Conservation (phyloP, 192 early-diverging fungal genomes). For the Martensiomyces pterosporus region DNA sequence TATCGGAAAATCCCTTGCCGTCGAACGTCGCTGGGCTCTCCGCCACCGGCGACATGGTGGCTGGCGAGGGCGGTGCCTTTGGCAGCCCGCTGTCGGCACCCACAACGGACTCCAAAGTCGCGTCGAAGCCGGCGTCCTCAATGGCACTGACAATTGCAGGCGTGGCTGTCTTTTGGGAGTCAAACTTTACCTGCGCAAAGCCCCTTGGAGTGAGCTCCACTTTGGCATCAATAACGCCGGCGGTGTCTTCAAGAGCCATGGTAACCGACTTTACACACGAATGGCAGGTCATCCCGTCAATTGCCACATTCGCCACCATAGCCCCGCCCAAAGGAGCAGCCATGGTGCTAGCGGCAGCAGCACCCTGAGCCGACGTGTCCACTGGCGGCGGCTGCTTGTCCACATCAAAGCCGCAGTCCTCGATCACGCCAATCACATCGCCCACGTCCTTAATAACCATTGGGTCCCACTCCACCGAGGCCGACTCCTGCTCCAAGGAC, state of each 20-base stretch:
- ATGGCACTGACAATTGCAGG: constrained; percentile 55
- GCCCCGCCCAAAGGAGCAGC: neutral
- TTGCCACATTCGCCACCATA: constrained; percentile 5
- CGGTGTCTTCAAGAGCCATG: constrained; percentile 44
- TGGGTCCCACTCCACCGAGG: constrained; percentile 54
- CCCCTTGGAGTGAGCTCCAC: constrained; percentile 56
- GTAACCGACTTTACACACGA: constrained; percentile 76
- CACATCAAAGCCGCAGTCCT: constrained; percentile 64
- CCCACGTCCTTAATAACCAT: constrained; percentile 7
- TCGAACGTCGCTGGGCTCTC: too few relatives aligned
- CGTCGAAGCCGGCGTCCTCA: constrained; percentile 63
- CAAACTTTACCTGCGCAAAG: constrained; percentile 54
- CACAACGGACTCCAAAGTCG: constrained; percentile 22
- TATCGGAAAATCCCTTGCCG: neutral
- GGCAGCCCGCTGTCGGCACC: too few relatives aligned
- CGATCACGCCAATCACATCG: constrained; percentile 53
- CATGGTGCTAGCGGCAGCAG: neutral
- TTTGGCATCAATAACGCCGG: constrained; percentile 53
- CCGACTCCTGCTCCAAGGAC: constrained; percentile 55
- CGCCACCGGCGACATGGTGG: neutral
- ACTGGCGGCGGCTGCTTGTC: constrained; percentile 1
- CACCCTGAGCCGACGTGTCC: constrained; percentile 6
- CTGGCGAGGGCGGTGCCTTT: neutral
- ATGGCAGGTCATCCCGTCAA: constrained; percentile 73
- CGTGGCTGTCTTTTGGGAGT: constrained; percentile 26